Percentiles rank a stretch among this genome's conserved stretches.
phyloP scores from a whole-genome alignment of 1,139 yeast genomes.

The Magnusiomyces magnusii region DNA sequence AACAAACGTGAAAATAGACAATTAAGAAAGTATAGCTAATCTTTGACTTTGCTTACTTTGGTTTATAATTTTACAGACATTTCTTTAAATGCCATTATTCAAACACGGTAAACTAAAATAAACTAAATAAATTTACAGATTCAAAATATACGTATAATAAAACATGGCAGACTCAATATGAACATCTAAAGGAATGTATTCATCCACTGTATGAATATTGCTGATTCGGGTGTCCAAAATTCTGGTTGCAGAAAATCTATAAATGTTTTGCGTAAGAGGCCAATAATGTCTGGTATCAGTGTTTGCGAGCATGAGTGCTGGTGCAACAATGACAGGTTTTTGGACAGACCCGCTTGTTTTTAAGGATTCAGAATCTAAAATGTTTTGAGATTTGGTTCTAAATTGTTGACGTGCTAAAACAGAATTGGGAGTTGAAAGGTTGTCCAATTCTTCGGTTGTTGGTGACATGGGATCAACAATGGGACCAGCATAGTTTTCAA shows the following conservation, averaged over 20 bases:
- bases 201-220: conserved; percentile 52
- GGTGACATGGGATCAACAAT: conserved; percentile 23
- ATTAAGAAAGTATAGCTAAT: no score
- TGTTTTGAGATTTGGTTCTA: no score
- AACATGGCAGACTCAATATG: conserved; percentile 55
- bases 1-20: no score
- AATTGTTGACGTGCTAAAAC: no score
- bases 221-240: conserved; percentile 1
- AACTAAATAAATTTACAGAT: conserved; percentile 16
- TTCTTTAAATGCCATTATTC: no score
- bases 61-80: no score
- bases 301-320: conserved; percentile 67
- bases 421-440: no score
- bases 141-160: conserved; percentile 45
- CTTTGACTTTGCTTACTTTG: no score
- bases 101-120: no score
- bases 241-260: conserved; percentile 48
- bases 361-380: not conserved
- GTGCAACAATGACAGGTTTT: conserved; percentile 47
- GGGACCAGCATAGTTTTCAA: conserved; percentile 11
- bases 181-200: conserved; percentile 43
- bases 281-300: conserved; percentile 81
- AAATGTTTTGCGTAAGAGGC: conserved; percentile 61
- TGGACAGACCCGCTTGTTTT: no score
- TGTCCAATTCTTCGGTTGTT: no score